phyloP scores from a whole-genome alignment of 768 basidiomycete species.

The Ramaria sp. region DNA sequence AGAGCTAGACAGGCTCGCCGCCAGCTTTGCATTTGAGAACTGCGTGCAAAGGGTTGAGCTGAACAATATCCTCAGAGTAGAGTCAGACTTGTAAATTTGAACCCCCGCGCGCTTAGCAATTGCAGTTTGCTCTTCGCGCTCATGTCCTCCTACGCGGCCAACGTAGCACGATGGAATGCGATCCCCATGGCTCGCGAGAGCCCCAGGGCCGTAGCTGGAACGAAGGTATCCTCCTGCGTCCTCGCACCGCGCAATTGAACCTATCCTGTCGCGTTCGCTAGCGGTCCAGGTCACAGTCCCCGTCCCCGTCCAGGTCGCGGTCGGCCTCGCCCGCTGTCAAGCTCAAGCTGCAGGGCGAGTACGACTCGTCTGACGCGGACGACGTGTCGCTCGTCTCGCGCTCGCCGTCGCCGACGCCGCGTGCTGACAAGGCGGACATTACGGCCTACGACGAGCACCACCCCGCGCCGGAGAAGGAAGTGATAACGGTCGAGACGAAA shows the following conservation, averaged over 20 bases:
- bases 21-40: constrained; percentile 60
- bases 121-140: background rate
- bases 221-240: constrained; percentile 65
- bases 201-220: constrained; percentile 5
- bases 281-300: constrained; percentile 28
- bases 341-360: constrained; percentile 11
- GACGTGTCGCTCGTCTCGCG: constrained; percentile 65
- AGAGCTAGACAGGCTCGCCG: constrained; percentile 65
- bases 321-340: constrained; percentile 2
- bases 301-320: constrained; percentile 5
- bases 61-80: constrained; percentile 29
- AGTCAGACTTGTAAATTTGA: background rate
- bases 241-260: constrained; percentile 30
- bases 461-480: constrained; percentile 41
- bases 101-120: background rate
- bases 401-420: constrained; percentile 53
- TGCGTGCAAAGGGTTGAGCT: constrained; percentile 61
- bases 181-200: constrained; percentile 38
- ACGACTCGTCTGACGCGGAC: constrained; percentile 44
- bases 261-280: constrained; percentile 44
- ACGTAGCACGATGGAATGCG: constrained; percentile 62
- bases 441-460: constrained; percentile 61
- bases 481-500: constrained; percentile 73
- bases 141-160: constrained; percentile 7
- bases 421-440: constrained; percentile 27